Evolutionary conservation across 495 filamentous ascomycete genomes (phyloP), one percentile per base, ranked within the genome.

Genomic region (Hypoxylon lienhwacheense): DNA sequence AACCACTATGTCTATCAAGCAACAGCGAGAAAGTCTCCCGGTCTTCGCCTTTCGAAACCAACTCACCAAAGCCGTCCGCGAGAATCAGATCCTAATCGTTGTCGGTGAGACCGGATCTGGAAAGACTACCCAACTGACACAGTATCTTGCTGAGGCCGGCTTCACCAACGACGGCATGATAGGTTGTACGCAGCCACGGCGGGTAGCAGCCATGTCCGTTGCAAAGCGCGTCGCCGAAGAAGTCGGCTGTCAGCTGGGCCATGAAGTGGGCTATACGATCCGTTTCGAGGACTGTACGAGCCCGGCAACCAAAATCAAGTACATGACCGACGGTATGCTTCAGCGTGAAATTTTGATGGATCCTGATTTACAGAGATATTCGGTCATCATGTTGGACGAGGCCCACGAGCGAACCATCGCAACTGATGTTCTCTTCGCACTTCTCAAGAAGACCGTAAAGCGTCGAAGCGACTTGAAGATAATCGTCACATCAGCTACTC

Each of bases 241-340:
- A 71, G 91, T 99, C 34, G 92, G 92, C 24, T 96, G 91, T 64
- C 77, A 83, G 45, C 77, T 99, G 0, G 95, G 95, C 22, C 81
- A 90, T 25, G 92, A 97, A 68, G 91, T 99, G 53, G 93, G 93
- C 33, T 99, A 97, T 63, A 96, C 90, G 0, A 96, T 99, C 66
- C 87, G 93, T 66, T 99, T 99, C 66, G 93, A 99, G 65, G 95
- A 99, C 64, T 87, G 84, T 64, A 96, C 93, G 0, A 88, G 85
- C 55, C 85, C 90, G 1, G 84, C 88, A 10, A 98, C 93, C 8
- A 86, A 85, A 67, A 97, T 99, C 75, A 97, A 97, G 73, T 99
- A 97, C 72, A 97, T 97, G 91, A 99, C 93, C 8, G 93, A 99
- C 56, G 93, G 93, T 70, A 99, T 97, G 87, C 81, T 99, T 61